Evolutionary conservation across 768 basidiomycete genomes (phyloP).

Genomic region (Lyophyllum semitale): DNA sequence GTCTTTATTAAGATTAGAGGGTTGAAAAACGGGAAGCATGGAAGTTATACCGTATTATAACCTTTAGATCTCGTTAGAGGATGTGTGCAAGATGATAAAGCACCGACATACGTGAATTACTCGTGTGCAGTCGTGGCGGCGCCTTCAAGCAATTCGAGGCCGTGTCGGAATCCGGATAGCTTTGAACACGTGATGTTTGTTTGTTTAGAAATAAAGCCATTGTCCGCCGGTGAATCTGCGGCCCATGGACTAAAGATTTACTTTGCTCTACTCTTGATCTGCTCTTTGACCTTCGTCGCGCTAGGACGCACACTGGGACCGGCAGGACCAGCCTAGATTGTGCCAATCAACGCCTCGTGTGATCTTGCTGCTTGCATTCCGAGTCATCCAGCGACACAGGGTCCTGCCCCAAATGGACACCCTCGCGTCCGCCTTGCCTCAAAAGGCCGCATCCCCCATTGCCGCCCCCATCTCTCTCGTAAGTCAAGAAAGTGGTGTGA

Average conservation of each 20-base stretch:
- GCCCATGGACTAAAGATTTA: neutral
- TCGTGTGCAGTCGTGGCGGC: too few species aligned
- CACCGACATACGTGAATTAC: neutral
- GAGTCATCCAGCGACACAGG: constrained; percentile 15
- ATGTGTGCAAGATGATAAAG: neutral
- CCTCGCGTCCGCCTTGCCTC: constrained; percentile 9
- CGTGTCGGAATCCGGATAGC: neutral
- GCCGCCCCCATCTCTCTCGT: constrained; percentile 26
- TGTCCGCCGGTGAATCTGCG: neutral
- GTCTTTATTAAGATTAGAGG: neutral
- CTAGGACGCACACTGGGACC: neutral
- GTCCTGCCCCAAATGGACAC: constrained; percentile 19
- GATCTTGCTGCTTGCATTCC: constrained; percentile 5
- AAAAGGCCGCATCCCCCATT: constrained; percentile 18
- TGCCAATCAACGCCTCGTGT: constrained; percentile 5
- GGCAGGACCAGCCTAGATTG: neutral
- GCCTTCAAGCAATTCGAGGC: neutral
- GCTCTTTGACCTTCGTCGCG: neutral
- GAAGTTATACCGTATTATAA: neutral
- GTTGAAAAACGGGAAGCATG: too few species aligned
- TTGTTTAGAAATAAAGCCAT: constrained; percentile 10
- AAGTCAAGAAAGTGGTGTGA: constrained; percentile 35
- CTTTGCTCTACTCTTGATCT: neutral
- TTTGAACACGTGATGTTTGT: constrained; percentile 8
- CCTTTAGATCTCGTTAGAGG: neutral